phyloP scores from a whole-genome alignment of 169 alveolate genomes.

The Cryptosporidium xiaoi region DNA sequence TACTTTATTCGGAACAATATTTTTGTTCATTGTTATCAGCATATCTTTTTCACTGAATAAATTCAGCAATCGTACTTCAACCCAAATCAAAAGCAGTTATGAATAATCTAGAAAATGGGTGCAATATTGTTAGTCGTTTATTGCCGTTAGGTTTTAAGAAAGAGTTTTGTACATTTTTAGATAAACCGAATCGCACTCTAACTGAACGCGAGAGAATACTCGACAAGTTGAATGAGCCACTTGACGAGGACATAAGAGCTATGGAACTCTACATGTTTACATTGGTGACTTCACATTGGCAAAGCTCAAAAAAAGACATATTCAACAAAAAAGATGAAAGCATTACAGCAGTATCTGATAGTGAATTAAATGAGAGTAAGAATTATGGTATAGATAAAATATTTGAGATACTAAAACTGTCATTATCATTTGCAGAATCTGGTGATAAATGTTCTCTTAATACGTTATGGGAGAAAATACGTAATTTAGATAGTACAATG shows the following conservation, averaged over 20 bases:
- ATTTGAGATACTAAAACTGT: constrained; percentile 48
- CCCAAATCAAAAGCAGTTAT: background rate
- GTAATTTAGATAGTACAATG: constrained; percentile 52
- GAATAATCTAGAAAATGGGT: background rate
- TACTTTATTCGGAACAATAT: too few species aligned
- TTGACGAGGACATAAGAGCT: constrained; percentile 66
- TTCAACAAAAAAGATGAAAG: background rate
- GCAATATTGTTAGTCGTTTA: constrained; percentile 16
- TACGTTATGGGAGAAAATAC: constrained; percentile 29
- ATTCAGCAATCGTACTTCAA: background rate
- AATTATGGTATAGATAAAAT: constrained; percentile 25
- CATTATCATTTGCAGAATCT: constrained; percentile 48
- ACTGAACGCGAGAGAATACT: constrained; percentile 16
- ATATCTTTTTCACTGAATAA: too few species aligned
- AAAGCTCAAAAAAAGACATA: constrained; percentile 31
- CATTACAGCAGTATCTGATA: background rate
- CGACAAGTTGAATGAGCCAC: constrained; percentile 48
- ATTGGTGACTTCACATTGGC: constrained; percentile 70
- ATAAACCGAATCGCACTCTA: constrained; percentile 15
- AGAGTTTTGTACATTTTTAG: constrained; percentile 62
- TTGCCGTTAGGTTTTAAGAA: constrained; percentile 53
- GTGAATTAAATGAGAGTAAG: constrained; percentile 1
- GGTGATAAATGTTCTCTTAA: constrained; percentile 21
- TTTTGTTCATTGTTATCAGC: background rate
- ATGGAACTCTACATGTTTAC: constrained; percentile 67